Evolutionary conservation across 2,329 filamentous ascomycete species (phyloP).

Genomic region (Diaporthe velutina): DNA sequence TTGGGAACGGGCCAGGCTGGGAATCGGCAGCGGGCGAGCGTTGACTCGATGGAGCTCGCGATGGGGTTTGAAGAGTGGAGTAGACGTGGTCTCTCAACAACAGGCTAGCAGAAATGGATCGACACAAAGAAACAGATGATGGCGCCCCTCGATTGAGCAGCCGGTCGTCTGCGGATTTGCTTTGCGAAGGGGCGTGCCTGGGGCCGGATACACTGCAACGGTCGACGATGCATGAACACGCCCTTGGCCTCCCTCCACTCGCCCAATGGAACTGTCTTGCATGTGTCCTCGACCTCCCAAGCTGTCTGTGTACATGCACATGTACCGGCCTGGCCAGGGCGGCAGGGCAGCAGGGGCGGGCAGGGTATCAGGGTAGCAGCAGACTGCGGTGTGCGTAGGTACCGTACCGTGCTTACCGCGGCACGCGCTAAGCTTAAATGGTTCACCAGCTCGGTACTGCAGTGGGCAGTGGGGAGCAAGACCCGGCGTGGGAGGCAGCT

Average conservation of each 20-base stretch:
- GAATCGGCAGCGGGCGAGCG: slow-evolving; percentile 24
- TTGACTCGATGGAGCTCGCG: slow-evolving; percentile 34
- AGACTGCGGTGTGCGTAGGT: slow-evolving; percentile 22
- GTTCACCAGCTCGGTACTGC: slow-evolving; percentile 23
- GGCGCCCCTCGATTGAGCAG: slow-evolving; percentile 28
- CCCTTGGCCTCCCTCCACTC: slow-evolving; percentile 20
- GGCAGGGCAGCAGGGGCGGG: slow-evolving; percentile 15
- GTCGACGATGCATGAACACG: slow-evolving; percentile 33
- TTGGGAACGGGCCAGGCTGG: slow-evolving; percentile 27
- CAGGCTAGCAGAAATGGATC: slow-evolving; percentile 30
- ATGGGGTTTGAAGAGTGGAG: slow-evolving; percentile 35
- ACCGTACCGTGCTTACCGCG: slow-evolving; percentile 29
- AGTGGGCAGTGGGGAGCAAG: not conserved
- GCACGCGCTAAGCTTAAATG: slow-evolving; percentile 30
- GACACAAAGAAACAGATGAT: slow-evolving; percentile 28
- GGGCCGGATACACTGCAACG: slow-evolving; percentile 19
- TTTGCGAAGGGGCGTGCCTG: slow-evolving; percentile 16
- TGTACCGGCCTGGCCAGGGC: slow-evolving; percentile 16
- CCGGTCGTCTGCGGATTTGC: slow-evolving; percentile 20
- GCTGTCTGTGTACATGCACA: not conserved
- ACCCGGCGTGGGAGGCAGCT: not conserved
- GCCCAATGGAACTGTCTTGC: slow-evolving; percentile 29
- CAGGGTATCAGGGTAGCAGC: slow-evolving; percentile 22
- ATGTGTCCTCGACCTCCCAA: slow-evolving; percentile 27
- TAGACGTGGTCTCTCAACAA: slow-evolving; percentile 25